Evolutionary conservation across 306 rosid genomes (phyloP).

Genomic region (Cucurbita pepo): DNA sequence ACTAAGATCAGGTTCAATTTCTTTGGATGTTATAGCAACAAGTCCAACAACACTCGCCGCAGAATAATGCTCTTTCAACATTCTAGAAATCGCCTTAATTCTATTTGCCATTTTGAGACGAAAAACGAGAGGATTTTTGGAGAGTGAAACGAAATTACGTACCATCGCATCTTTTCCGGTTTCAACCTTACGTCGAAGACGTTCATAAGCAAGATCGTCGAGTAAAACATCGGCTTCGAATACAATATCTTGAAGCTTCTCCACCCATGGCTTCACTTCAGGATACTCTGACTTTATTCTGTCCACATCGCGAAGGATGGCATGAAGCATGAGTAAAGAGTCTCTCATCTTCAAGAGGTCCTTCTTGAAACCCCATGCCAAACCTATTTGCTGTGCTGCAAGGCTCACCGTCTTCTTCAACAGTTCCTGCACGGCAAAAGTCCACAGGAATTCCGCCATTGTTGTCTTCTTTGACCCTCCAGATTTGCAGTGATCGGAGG

Average conservation of each 20-base stretch:
- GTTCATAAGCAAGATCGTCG: neutral
- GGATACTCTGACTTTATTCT: neutral
- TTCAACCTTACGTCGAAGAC: neutral
- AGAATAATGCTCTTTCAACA: neutral
- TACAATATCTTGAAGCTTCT: neutral
- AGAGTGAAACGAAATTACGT: neutral
- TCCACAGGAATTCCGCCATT: neutral
- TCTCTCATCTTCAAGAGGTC: neutral
- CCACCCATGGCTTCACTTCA: neutral
- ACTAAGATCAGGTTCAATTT: neutral
- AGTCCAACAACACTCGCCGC: neutral
- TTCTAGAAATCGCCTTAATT: neutral
- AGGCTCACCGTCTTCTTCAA: neutral
- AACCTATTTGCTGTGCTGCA: neutral
- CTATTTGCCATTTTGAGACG: neutral
- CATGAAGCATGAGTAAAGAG: neutral
- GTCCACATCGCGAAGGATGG: neutral
- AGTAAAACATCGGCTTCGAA: neutral
- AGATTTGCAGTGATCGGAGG: neutral
- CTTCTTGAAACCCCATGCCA: neutral
- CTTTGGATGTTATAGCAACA: neutral
- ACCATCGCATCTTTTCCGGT: neutral
- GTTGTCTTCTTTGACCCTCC: neutral
- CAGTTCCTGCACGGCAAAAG: neutral
- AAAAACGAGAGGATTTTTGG: neutral